Evolutionary conservation across 129 eudicot genomes (phyloP), one percentile per base, ranked within the genome.

Genomic region (Pulicaria dysenterica): DNA sequence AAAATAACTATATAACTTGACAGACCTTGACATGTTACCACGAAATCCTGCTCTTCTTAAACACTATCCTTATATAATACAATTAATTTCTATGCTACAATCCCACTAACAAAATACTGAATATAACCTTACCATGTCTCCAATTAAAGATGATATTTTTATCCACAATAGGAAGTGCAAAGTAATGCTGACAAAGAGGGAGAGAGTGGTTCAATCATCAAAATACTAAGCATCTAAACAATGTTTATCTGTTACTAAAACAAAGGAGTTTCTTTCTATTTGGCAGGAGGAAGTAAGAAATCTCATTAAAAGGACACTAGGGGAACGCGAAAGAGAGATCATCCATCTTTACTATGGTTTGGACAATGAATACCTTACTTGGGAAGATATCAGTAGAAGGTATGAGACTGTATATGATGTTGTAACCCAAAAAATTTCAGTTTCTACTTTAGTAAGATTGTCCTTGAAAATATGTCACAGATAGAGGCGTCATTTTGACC

Each of bases 341-440:
- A 84, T 90, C 64, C 83, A 96, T 68, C 94, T 95, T 61, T 95
- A 95, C 83, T 85, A 88, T 36, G 99, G 99, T 75, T 71, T 95
- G 65, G 97, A 95, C 75, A 72, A 83, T 46, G 99, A 95, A 78
- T 84, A 83, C 66, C 96, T 95, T 34, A 95, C 97, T 48, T 95
- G 99, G 99, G 99, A 95, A 77, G 99, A 95, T 70, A 95, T 95
- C 67, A 88, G 99, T 77, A 85, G 82, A 85, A 72, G 96, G 99
- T 95, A 78, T 57, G 34, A 45, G 36, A 42, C 48, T 54, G 58
- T 4, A 37, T 59, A 37, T 2, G 5, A 36, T 58, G 64, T 42
- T 59, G 24, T 59, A n/a, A 13, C 40, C 19, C 38, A 34, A 10
- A n/a, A 61, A 3, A n/a, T 61, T 39, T 13, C 6, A 40, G 31